Percentiles rank a stretch among this genome's conserved stretches.
These are phyloP conservation scores for Fusarium solani-melongenae DNA, from an alignment of 2,329 filamentous ascomycete species.

Conservation along the genomic window DNA sequence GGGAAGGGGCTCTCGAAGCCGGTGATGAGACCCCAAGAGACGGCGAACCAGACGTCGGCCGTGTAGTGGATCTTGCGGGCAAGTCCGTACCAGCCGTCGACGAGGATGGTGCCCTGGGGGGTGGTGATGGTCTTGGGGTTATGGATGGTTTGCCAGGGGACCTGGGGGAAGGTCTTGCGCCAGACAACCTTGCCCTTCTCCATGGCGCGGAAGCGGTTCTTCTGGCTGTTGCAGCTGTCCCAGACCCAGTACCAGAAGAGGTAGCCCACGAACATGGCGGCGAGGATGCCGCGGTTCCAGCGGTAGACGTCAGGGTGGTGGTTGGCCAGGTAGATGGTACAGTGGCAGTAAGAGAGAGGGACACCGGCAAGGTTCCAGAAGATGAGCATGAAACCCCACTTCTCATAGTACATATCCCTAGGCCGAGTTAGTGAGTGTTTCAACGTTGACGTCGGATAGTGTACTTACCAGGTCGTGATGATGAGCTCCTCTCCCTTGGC, in stretches of 20 bases:
- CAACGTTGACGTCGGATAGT: background rate
- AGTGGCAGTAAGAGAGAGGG: conserved; percentile 92
- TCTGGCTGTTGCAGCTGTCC: conserved; percentile 93
- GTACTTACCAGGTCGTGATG: conserved; percentile 76
- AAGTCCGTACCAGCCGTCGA: conserved; percentile 85
- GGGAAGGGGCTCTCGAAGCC: conserved; percentile 78
- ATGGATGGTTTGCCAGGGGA: conserved; percentile 86
- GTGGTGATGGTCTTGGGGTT: conserved; percentile 84
- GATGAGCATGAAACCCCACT: conserved; percentile 97
- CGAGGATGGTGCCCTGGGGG: conserved; percentile 78
- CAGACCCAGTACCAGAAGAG: conserved; percentile 90
- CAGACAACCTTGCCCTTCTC: conserved; percentile 77
- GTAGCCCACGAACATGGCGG: conserved; percentile 75
- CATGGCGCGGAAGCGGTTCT: conserved; percentile 88
- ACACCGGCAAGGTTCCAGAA: conserved; percentile 97
- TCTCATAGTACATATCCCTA: conserved; percentile 94
- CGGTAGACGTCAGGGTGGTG: conserved; percentile 81
- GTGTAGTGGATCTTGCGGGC: conserved; percentile 73
- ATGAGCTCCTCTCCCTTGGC: conserved; percentile 93
- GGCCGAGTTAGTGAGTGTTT: background rate
- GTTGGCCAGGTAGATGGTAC: conserved; percentile 88
- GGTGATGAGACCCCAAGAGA: conserved; percentile 63
- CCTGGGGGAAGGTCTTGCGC: conserved; percentile 86
- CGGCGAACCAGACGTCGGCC: conserved; percentile 60
- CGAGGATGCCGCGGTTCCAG: conserved; percentile 78